Evolutionary conservation across 352 stramenopile genomes (phyloP).

Genomic region (Plasmopara halstedii): DNA sequence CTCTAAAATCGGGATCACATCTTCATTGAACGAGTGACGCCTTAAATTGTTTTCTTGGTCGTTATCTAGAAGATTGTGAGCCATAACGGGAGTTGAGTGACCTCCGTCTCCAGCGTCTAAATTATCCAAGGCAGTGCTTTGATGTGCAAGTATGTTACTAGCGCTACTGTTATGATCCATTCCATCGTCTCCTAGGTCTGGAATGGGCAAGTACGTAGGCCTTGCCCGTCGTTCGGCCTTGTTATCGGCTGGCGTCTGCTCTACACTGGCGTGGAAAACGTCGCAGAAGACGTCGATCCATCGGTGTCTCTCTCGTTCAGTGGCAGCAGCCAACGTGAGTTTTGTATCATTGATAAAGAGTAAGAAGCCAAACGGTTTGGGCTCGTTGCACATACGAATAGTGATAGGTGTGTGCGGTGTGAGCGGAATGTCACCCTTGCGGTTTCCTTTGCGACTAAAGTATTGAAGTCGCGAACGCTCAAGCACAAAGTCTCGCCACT

Average conservation of each 20-base stretch:
- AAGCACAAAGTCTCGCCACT: conserved; percentile 75
- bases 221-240: conserved; percentile 50
- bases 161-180: conserved; percentile 18
- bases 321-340: conserved; percentile 64
- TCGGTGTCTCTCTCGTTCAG: conserved; percentile 54
- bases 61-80: conserved; percentile 19
- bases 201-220: conserved; percentile 67
- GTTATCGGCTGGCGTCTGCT: conserved; percentile 38
- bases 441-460: conserved; percentile 67
- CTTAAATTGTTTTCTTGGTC: conserved; percentile 15
- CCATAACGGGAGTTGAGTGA: conserved; percentile 14
- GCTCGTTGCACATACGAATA: conserved; percentile 59
- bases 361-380: conserved; percentile 65
- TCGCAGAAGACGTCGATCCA: conserved; percentile 79
- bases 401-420: conserved; percentile 57
- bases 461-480: conserved; percentile 64
- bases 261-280: conserved; percentile 67
- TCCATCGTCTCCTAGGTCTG: conserved; percentile 30
- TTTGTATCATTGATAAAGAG: conserved; percentile 79
- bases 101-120: conserved; percentile 2
- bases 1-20: conserved; percentile 52
- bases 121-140: conserved; percentile 9
- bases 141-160: conserved; percentile 18
- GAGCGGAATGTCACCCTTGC: conserved; percentile 66
- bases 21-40: conserved; percentile 27